Base-by-base conservation (phyloP, 139 green algal species). In the Chlamydomonas incerta region DNA sequence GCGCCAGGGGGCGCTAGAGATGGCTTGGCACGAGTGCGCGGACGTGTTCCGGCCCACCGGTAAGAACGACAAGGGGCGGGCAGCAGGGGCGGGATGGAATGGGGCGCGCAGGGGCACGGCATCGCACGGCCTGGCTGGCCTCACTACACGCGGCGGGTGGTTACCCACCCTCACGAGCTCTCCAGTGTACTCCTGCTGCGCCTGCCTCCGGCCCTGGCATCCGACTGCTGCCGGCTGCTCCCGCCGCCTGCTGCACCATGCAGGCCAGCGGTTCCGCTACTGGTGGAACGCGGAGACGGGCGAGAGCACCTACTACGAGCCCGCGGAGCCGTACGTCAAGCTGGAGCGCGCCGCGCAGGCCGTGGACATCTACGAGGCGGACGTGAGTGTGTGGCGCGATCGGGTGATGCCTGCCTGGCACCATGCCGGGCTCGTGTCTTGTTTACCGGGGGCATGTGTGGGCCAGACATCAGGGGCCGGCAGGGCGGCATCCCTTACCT, bases 211-310 rank as follows among this genome's bases (percentile, higher is more conserved):
- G 5, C 62, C 29, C 62, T 35, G 28, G 5, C 26, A 5, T 28
- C 26, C 20, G 20, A 47, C 69, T 21, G 21, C 69, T 34, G 6
- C 21, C 6, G 8, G 20, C 17, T 26, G 24, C 63, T n/a, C n/a
- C n/a, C n/a, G n/a, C n/a, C n/a, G n/a, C n/a, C n/a, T n/a, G n/a
- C n/a, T n/a, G n/a, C n/a, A n/a, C n/a, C n/a, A n/a, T n/a, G 1
- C 79, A 85, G 79, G 79, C 35, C 84, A 87, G 66, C 37, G 50
- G 21, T 66, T 89, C 37, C 84, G 84, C 2, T 89, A 89, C 69
- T 89, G 34, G 8, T 89, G 75, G 74, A 89, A 89, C 57, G 65
- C 57, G 1, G 3, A 26, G 31, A 89, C 84, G 9, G 67, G 84
- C 24, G 84, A 87, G 57, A 73, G 60, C 20, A 74, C 55, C 24